Evolutionary conservation across 495 filamentous ascomycete genomes (phyloP).

Genomic region (Neurospora sp.): DNA sequence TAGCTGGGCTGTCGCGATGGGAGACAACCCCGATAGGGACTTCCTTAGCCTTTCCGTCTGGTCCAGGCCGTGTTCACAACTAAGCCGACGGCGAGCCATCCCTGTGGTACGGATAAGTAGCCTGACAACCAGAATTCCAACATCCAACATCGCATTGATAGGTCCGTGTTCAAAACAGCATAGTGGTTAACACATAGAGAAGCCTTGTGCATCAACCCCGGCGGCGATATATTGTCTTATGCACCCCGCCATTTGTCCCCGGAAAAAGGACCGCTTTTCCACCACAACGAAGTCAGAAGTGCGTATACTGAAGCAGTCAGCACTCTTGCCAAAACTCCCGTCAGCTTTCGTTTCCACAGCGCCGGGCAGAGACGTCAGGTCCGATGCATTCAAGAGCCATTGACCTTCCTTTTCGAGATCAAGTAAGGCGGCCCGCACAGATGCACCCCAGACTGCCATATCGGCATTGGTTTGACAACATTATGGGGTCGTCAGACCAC

Average conservation of each 20-base stretch:
- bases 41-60: background rate
- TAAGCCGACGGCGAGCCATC: background rate
- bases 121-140: constrained; percentile 5
- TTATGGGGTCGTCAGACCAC: constrained; percentile 1
- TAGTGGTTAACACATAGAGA: constrained; percentile 5
- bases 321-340: constrained; percentile 1
- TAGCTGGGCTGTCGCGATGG: background rate
- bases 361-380: constrained; percentile 9
- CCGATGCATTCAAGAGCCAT: constrained; percentile 4
- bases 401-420: constrained; percentile 23
- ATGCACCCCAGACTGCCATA: constrained; percentile 15
- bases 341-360: constrained; percentile 3
- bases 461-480: constrained; percentile 18
- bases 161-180: constrained; percentile 1
- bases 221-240: constrained; percentile 19
- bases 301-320: background rate
- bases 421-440: constrained; percentile 3
- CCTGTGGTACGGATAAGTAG: background rate
- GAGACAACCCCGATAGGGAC: too few species aligned
- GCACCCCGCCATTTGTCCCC: constrained; percentile 14
- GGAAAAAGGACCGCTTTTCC: constrained; percentile 27
- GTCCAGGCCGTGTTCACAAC: background rate
- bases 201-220: constrained; percentile 16
- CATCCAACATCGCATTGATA: constrained; percentile 10
- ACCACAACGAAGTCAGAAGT: constrained; percentile 1